A percentile compares a stretch with the other conserved stretches of the same genome.
These are phyloP conservation scores for Ophiostoma sp. DNA, from an alignment of 2,329 filamentous ascomycete species.

Conservation along the genomic window DNA sequence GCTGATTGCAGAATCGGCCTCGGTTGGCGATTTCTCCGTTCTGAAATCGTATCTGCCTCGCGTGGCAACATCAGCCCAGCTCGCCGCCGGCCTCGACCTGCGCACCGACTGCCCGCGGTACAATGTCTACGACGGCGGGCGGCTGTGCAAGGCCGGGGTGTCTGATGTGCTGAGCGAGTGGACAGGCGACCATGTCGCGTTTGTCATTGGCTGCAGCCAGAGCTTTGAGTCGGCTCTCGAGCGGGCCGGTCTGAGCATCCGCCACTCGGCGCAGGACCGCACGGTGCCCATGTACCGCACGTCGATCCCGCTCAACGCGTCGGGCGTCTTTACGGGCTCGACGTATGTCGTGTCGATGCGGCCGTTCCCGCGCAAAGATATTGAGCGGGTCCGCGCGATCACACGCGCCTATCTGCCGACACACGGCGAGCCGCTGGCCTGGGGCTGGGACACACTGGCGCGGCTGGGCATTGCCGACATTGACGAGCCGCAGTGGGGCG, in stretches of 20 bases:
- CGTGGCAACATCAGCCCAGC: slow-evolving; percentile 25
- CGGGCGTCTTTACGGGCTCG: slow-evolving; percentile 48
- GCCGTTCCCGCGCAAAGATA: slow-evolving; percentile 46
- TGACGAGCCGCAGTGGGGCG: slow-evolving; percentile 52
- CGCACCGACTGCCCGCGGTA: slow-evolving; percentile 55
- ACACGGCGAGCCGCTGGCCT: slow-evolving; percentile 53
- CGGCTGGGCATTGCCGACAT: slow-evolving; percentile 52
- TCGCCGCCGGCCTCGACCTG: slow-evolving; percentile 48
- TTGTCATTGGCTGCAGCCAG: slow-evolving; percentile 60
- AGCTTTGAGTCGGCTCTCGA: slow-evolving; percentile 56
- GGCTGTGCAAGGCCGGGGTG: slow-evolving; percentile 40
- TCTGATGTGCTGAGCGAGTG: slow-evolving; percentile 47
- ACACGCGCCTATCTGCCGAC: slow-evolving; percentile 52
- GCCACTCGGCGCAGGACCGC: slow-evolving; percentile 44
- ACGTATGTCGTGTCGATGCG: slow-evolving; percentile 61
- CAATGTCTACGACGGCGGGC: slow-evolving; percentile 51
- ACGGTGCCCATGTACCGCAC: slow-evolving; percentile 58
- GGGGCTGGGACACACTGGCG: slow-evolving; percentile 28
- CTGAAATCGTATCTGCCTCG: slow-evolving; percentile 25
- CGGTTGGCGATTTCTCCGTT: slow-evolving; percentile 37
- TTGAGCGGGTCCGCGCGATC: slow-evolving; percentile 50
- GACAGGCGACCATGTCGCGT: slow-evolving; percentile 55
- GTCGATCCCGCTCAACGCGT: slow-evolving; percentile 50
- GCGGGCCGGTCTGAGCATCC: slow-evolving; percentile 45
- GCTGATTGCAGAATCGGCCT: slow-evolving; percentile 48